These are phyloP conservation scores for Ailanthus altissimus DNA, from an alignment of 345 rosid species.

Conservation along the genomic window DNA sequence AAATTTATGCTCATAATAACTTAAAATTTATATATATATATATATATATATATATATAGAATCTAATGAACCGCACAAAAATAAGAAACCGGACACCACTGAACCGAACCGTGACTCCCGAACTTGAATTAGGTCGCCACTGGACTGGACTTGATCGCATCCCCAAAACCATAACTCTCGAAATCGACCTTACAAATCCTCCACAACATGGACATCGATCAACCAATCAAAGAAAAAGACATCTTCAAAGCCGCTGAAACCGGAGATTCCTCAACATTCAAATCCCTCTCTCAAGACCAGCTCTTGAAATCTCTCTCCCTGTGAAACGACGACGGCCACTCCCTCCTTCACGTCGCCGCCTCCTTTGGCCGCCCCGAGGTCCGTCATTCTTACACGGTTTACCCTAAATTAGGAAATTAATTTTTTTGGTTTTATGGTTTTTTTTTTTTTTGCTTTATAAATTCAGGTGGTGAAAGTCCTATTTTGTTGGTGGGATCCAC, in stretches of 20 bases:
- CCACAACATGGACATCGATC: slow-evolving; percentile 51
- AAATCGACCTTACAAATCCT: not conserved
- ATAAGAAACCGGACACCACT: not conserved
- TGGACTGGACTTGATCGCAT: not conserved
- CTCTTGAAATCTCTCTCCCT: slow-evolving; percentile 51
- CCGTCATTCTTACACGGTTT: not conserved
- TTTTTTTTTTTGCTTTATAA: not conserved
- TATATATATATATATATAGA: too few relatives aligned
- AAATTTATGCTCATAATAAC: too few relatives aligned
- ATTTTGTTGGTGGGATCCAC: too few relatives aligned
- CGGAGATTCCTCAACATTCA: slow-evolving; percentile 61
- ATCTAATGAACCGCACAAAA: too few relatives aligned
- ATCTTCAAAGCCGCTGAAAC: slow-evolving; percentile 83
- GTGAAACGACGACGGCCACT: slow-evolving; percentile 79
- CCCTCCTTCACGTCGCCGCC: slow-evolving; percentile 82
- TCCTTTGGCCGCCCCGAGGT: slow-evolving; percentile 62
- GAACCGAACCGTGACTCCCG: slow-evolving; percentile 1
- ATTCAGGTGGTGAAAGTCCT: slow-evolving; percentile 61
- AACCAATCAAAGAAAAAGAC: slow-evolving; percentile 47
- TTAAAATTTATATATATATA: too few relatives aligned
- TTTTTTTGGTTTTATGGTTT: not conserved
- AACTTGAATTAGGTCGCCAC: too few relatives aligned
- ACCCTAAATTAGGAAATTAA: too few relatives aligned
- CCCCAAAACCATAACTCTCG: slow-evolving; percentile 8
- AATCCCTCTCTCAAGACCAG: slow-evolving; percentile 49